Percentiles rank a stretch among this genome's conserved stretches.
These are phyloP conservation scores for Singerocomus rubriflavus DNA, from an alignment of 1,284 basidiomycete genomes.

Conservation along the genomic window DNA sequence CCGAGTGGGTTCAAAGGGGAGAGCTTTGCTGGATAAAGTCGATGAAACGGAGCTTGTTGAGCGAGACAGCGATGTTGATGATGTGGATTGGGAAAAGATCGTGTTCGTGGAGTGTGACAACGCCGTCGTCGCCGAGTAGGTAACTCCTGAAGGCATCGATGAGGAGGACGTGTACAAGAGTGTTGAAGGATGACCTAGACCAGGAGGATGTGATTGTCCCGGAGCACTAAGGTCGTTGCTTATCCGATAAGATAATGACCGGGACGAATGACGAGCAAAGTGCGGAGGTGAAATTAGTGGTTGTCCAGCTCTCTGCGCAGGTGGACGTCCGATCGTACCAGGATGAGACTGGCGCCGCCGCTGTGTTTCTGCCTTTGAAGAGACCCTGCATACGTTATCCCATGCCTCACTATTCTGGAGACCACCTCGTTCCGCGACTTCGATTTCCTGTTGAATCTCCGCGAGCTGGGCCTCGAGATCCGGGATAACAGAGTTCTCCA, in stretches of 20 bases:
- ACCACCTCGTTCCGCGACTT: slow-evolving; percentile 35
- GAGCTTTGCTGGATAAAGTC: slow-evolving; percentile 49
- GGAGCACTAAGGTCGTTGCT: slow-evolving; percentile 12
- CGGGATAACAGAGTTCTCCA: slow-evolving; percentile 46
- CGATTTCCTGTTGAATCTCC: slow-evolving; percentile 47
- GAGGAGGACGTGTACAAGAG: slow-evolving; percentile 17
- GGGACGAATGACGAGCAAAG: slow-evolving; percentile 26
- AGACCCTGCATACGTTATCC: slow-evolving; percentile 17
- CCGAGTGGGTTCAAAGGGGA: slow-evolving; percentile 48
- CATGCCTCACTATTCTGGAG: slow-evolving; percentile 16
- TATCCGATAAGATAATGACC: slow-evolving; percentile 26
- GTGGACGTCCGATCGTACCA: slow-evolving; percentile 28
- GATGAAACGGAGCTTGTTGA: slow-evolving; percentile 36
- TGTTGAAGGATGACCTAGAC: slow-evolving; percentile 15
- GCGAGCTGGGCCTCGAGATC: slow-evolving; percentile 56
- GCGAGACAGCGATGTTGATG: slow-evolving; percentile 21
- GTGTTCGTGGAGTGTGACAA: slow-evolving; percentile 20
- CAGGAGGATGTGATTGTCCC: slow-evolving; percentile 14
- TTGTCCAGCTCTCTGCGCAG: slow-evolving; percentile 16
- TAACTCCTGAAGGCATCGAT: slow-evolving; percentile 16
- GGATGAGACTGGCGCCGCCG: slow-evolving; percentile 28
- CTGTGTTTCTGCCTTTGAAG: slow-evolving; percentile 18
- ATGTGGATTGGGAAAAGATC: slow-evolving; percentile 20
- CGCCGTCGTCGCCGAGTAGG: slow-evolving; percentile 12
- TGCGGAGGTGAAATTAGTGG: slow-evolving; percentile 26